Evolutionary conservation across 768 basidiomycete genomes (phyloP).

Genomic region (Tremella yokohamensis): DNA sequence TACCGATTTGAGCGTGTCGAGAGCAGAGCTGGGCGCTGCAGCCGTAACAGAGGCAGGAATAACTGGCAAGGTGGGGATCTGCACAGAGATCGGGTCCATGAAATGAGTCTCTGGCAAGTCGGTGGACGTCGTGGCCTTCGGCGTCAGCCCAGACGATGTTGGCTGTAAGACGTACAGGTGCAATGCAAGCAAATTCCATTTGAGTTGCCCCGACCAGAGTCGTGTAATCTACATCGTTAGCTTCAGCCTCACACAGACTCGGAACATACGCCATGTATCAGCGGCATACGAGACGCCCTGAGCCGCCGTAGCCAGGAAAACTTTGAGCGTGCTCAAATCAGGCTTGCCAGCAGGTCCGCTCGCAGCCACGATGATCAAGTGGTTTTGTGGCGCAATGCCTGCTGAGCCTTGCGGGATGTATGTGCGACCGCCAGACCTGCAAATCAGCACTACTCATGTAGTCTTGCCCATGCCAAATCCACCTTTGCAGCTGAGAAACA

Average conservation of each 20-base stretch:
- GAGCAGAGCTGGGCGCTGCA: slow-evolving; percentile 7
- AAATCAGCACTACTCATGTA: not conserved
- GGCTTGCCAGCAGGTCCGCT: slow-evolving; percentile 72
- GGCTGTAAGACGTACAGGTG: slow-evolving; percentile 21
- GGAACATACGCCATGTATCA: slow-evolving; percentile 81
- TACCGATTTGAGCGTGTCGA: slow-evolving; percentile 9
- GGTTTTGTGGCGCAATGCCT: slow-evolving; percentile 50
- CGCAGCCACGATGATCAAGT: slow-evolving; percentile 81
- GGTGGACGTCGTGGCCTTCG: slow-evolving; percentile 4
- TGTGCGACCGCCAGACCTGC: slow-evolving; percentile 59
- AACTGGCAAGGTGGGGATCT: not conserved
- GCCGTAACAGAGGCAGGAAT: not conserved
- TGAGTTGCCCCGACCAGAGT: slow-evolving; percentile 39
- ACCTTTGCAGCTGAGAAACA: slow-evolving; percentile 36
- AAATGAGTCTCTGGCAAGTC: no score
- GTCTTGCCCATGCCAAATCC: not conserved
- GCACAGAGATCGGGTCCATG: no score
- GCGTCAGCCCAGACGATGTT: not conserved
- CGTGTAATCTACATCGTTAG: slow-evolving; percentile 27
- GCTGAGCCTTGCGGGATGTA: slow-evolving; percentile 65
- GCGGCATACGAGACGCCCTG: slow-evolving; percentile 84
- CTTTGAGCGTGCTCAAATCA: slow-evolving; percentile 67
- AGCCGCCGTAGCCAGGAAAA: slow-evolving; percentile 71
- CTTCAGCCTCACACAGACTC: not conserved
- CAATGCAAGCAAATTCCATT: slow-evolving; percentile 36